These are phyloP conservation scores for Gossypium bickii DNA, from an alignment of 345 rosid genomes.

Conservation along the genomic window DNA sequence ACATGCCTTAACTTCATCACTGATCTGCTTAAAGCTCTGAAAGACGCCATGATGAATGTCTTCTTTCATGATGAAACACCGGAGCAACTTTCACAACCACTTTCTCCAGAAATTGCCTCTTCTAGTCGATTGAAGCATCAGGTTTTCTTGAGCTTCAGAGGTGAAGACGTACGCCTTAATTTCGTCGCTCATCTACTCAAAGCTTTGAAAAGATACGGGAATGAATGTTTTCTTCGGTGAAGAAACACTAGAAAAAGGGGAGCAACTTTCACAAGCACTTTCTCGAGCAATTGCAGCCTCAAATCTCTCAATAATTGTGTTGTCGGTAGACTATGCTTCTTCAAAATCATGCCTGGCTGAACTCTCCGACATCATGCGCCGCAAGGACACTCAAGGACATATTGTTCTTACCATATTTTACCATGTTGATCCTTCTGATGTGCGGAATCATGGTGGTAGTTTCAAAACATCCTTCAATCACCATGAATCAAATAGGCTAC, in stretches of 20 bases:
- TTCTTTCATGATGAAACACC: too few species aligned
- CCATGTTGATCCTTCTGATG: neutral
- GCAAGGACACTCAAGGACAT: neutral
- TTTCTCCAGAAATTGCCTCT: too few species aligned
- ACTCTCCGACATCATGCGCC: neutral
- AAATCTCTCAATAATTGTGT: neutral
- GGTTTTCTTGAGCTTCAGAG: neutral
- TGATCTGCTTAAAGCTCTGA: too few species aligned
- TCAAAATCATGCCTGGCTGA: neutral
- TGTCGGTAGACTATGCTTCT: neutral
- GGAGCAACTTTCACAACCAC: too few species aligned
- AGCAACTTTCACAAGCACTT: neutral
- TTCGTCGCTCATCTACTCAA: neutral
- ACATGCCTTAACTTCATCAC: too few species aligned
- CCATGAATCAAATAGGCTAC: neutral
- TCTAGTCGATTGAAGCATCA: neutral
- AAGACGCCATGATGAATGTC: too few species aligned
- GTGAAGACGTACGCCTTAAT: neutral
- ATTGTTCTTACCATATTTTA: neutral
- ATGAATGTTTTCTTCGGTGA: neutral
- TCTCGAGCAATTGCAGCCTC: neutral
- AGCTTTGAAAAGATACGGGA: neutral
- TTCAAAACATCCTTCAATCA: neutral
- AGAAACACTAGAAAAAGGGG: neutral
- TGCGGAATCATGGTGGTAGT: neutral